These are phyloP conservation scores for Avena sativa DNA, from an alignment of 176 grass and related monocot genomes.

Conservation along the genomic window DNA sequence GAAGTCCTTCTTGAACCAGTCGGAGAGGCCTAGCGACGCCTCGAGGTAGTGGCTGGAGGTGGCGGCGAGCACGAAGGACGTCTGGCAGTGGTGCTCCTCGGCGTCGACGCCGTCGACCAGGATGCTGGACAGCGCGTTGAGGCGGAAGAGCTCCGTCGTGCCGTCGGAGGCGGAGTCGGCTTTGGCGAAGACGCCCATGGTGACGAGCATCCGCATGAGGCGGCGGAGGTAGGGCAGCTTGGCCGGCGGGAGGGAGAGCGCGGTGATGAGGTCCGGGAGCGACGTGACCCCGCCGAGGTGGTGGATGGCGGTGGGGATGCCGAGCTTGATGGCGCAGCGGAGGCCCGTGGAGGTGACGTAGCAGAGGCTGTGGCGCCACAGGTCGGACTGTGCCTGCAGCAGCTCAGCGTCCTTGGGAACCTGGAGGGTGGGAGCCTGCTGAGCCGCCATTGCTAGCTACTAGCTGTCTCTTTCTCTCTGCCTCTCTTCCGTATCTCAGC, in stretches of 20 bases:
- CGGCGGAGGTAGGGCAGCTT: slow-evolving; percentile 39
- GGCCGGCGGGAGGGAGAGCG: slow-evolving; percentile 6
- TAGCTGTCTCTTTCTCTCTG: neutral
- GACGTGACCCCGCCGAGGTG: slow-evolving; percentile 1
- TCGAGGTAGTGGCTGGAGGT: neutral
- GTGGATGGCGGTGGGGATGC: slow-evolving; percentile 47
- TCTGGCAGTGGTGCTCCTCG: neutral
- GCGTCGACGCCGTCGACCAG: slow-evolving; percentile 13
- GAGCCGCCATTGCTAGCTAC: slow-evolving; percentile 2
- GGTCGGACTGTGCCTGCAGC: slow-evolving; percentile 32
- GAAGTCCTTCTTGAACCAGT: slow-evolving; percentile 52
- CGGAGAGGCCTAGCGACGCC: neutral
- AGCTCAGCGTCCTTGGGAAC: slow-evolving; percentile 26
- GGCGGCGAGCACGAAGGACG: neutral
- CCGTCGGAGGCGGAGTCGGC: neutral
- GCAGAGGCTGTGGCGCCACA: slow-evolving; percentile 37
- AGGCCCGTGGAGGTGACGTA: slow-evolving; percentile 33
- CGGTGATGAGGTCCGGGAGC: slow-evolving; percentile 13
- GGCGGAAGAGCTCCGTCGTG: slow-evolving; percentile 14
- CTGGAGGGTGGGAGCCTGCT: neutral
- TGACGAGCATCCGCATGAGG: slow-evolving; percentile 48
- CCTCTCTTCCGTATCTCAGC: too few relatives aligned
- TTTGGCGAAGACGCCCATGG: slow-evolving; percentile 25
- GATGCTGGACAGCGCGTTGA: slow-evolving; percentile 26
- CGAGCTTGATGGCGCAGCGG: slow-evolving; percentile 52